phyloP scores from a whole-genome alignment of 148 eudicot species.

The Gaultheria prostrata region DNA sequence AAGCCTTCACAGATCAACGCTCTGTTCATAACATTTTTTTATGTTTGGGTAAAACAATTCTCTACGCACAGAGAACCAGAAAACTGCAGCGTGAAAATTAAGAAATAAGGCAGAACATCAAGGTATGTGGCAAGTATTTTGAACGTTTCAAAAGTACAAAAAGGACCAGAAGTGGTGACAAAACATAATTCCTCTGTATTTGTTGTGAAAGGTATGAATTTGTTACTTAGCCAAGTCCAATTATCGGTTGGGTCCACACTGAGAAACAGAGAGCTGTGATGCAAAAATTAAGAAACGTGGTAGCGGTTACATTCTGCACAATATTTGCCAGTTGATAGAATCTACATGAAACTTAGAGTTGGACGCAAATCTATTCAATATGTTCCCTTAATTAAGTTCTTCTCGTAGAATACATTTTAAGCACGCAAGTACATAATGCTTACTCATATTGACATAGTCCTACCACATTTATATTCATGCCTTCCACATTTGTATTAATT shows the following conservation, averaged over 20 bases:
- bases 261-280: neutral
- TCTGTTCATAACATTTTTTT: neutral
- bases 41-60: neutral
- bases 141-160: neutral
- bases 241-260: neutral
- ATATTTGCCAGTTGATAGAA: neutral
- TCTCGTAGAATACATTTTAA: neutral
- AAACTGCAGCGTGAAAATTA: neutral
- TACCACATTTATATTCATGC: neutral
- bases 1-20: neutral
- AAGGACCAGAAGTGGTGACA: neutral
- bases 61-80: neutral
- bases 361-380: neutral
- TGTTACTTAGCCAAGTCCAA: neutral
- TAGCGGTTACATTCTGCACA: neutral
- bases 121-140: neutral
- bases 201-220: neutral
- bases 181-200: neutral
- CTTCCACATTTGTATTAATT: neutral
- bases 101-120: neutral
- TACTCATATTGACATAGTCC: neutral
- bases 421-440: neutral
- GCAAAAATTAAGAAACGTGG: neutral
- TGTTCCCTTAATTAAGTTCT: neutral
- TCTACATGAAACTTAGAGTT: neutral